phyloP scores from a whole-genome alignment of 2,329 filamentous ascomycete species.

The Epichloe sp. region DNA sequence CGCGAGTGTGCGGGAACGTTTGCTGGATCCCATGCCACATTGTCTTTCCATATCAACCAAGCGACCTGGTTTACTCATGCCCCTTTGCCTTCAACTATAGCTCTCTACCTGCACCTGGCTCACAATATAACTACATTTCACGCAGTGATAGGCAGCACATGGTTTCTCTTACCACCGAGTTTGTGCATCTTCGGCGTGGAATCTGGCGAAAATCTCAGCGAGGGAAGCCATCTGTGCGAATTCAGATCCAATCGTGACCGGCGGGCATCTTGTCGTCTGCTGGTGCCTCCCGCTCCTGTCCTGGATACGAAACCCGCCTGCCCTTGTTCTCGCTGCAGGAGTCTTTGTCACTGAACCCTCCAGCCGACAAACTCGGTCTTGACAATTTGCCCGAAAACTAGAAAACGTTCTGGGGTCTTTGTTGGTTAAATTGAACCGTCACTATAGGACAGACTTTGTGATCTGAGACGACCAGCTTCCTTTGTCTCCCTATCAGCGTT shows the following conservation, averaged over 20 bases:
- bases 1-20: neutral
- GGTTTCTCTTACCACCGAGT: neutral
- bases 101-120: neutral
- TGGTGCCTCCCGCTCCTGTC: neutral
- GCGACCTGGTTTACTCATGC: neutral
- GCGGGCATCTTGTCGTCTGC: neutral
- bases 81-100: neutral
- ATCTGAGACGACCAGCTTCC: neutral
- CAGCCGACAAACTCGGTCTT: neutral
- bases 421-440: neutral
- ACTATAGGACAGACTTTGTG: neutral
- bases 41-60: neutral
- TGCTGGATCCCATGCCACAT: neutral
- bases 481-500: neutral
- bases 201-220: neutral
- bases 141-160: neutral
- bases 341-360: neutral
- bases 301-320: neutral
- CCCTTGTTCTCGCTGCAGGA: neutral
- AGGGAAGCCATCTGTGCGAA: neutral
- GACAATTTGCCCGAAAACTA: neutral
- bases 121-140: neutral
- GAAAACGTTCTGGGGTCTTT: neutral
- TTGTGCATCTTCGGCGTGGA: neutral
- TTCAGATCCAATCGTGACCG: neutral